Percentiles rank a stretch among this genome's conserved stretches.
These are phyloP conservation scores for Penicillium argentinense DNA, from an alignment of 495 filamentous ascomycete genomes.

Conservation along the genomic window DNA sequence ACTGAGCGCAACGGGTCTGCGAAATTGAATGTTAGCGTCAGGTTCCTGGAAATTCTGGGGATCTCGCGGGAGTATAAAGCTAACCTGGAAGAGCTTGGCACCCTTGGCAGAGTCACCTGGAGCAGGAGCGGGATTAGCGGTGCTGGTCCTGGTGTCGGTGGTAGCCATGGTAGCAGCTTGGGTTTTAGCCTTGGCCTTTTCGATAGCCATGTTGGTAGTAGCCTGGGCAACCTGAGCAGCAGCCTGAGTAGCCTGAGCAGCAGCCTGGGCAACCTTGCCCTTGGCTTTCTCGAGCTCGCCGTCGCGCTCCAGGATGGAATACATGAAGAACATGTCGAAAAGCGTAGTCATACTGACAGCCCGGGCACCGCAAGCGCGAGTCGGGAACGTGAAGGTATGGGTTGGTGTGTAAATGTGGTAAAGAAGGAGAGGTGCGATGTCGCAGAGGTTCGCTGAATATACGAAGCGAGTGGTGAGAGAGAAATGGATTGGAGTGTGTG, in stretches of 20 bases:
- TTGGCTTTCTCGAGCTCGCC: conserved; percentile 17
- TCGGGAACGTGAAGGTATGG: neutral
- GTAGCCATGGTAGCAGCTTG: conserved; percentile 1
- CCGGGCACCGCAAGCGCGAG: too few species aligned
- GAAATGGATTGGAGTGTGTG: too few species aligned
- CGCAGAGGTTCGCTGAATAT: too few species aligned
- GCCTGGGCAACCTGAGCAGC: conserved; percentile 16
- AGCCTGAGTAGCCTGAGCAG: neutral
- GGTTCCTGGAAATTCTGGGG: neutral
- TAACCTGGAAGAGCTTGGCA: conserved; percentile 94
- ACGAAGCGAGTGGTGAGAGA: too few species aligned
- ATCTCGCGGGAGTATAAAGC: neutral
- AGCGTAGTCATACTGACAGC: conserved; percentile 30
- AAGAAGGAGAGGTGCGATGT: neutral
- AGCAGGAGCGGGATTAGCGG: conserved; percentile 29
- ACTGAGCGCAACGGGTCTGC: conserved; percentile 94
- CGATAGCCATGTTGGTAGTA: too few species aligned
- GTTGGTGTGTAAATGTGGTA: neutral
- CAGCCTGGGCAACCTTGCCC: conserved; percentile 1
- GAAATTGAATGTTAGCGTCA: conserved; percentile 15
- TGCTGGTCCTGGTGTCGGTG: neutral
- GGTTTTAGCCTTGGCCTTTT: neutral
- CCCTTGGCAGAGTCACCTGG: conserved; percentile 94
- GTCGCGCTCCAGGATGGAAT: conserved; percentile 28
- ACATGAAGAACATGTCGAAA: conserved; percentile 29